phyloP scores from a whole-genome alignment of 108 stramenopile genomes.

The Aureococcus anophagefferens region DNA sequence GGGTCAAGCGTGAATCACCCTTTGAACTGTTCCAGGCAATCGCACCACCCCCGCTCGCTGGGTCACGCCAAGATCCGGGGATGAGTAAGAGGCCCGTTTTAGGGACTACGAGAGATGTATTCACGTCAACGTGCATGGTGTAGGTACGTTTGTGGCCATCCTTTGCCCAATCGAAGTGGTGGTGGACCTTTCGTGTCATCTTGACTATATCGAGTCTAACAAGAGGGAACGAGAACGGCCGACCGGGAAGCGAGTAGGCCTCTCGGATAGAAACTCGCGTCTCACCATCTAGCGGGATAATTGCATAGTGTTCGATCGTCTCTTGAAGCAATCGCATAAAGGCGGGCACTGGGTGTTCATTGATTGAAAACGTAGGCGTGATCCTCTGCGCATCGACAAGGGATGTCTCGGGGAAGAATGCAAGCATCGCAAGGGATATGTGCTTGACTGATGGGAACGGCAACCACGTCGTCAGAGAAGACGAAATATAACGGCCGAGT shows the following conservation, averaged over 20 bases:
- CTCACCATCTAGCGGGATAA: too few species aligned
- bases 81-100: neutral
- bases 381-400: neutral
- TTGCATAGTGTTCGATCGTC: too few species aligned
- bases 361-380: neutral
- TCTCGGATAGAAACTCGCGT: neutral
- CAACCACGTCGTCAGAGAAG: conserved; percentile 22
- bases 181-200: conserved; percentile 27
- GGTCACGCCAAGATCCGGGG: neutral
- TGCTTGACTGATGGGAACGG: conserved; percentile 5
- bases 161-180: conserved; percentile 26
- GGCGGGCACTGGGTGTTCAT: too few species aligned
- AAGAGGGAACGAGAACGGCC: neutral
- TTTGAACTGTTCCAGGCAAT: too few species aligned
- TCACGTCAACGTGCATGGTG: conserved; percentile 20
- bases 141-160: conserved; percentile 32
- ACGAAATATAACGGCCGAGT: conserved; percentile 4
- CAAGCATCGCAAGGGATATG: conserved; percentile 12
- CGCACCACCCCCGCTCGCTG: too few species aligned
- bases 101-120: too few species aligned
- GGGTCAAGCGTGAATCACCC: too few species aligned
- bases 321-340: too few species aligned
- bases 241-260: neutral
- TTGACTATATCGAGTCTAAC: conserved; percentile 28
- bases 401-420: conserved; percentile 11